Conservation (phyloP, 1,284 basidiomycete species). For the Sphagnurus paluster region DNA sequence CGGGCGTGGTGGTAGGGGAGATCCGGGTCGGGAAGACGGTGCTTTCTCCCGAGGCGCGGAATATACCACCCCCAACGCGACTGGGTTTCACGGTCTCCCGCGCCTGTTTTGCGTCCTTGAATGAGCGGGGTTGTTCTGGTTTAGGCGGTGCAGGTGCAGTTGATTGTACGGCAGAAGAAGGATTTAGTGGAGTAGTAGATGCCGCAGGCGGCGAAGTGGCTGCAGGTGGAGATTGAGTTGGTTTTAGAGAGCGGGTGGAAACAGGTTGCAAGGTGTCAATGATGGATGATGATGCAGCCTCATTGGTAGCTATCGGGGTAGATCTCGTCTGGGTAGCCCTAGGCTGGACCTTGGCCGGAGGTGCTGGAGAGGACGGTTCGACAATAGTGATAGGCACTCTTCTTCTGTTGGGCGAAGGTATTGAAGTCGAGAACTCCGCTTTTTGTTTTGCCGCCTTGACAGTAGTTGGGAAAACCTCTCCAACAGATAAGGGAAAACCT, state of each 20-base stretch:
- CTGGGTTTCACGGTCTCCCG: constrained; percentile 44
- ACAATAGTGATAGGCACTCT: constrained; percentile 72
- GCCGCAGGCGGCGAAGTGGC: constrained; percentile 1
- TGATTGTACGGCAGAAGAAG: not conserved
- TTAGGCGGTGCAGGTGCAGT: constrained; percentile 16
- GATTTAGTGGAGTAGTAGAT: constrained; percentile 6
- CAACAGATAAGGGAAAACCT: constrained; percentile 13
- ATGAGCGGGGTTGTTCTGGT: constrained; percentile 32
- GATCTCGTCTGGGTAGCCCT: not conserved
- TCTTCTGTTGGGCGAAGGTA: constrained; percentile 39
- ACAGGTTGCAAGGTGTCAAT: constrained; percentile 35
- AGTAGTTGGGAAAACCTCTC: not conserved
- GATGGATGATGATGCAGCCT: not conserved
- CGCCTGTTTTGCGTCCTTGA: constrained; percentile 54
- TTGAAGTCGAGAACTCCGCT: constrained; percentile 11
- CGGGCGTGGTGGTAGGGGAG: not conserved
- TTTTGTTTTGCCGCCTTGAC: constrained; percentile 5
- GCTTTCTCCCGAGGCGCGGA: constrained; percentile 51
- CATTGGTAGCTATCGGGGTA: not conserved
- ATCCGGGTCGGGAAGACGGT: constrained; percentile 39
- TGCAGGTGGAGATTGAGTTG: not conserved
- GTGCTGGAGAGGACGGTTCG: constrained; percentile 32
- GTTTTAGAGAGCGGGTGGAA: constrained; percentile 33
- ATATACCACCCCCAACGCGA: constrained; percentile 60
- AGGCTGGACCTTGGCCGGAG: not conserved